phyloP scores from a whole-genome alignment of 345 rosid species.

The Rhizophora mangle region DNA sequence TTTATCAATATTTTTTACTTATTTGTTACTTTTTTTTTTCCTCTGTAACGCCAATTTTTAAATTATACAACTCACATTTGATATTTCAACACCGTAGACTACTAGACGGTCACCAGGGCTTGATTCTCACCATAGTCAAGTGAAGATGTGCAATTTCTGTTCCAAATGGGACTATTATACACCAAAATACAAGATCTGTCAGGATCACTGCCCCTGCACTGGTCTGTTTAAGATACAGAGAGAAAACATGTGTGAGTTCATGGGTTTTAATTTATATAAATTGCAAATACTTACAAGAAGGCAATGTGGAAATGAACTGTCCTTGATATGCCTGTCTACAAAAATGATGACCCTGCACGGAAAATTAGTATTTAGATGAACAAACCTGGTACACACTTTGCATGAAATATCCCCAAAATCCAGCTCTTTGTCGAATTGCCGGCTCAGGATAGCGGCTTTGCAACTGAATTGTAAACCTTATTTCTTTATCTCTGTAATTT shows the following conservation, averaged over 20 bases:
- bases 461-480: slow-evolving; percentile 32
- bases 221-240: slow-evolving; percentile 35
- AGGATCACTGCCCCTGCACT: slow-evolving; percentile 76
- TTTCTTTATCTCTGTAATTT: slow-evolving; percentile 18
- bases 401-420: slow-evolving; percentile 78
- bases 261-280: no score
- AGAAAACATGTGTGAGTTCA: no score
- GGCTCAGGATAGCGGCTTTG: slow-evolving; percentile 42
- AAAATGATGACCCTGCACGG: no score
- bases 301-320: no score
- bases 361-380: neutral
- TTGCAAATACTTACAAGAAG: no score
- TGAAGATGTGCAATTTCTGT: slow-evolving; percentile 51
- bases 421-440: slow-evolving; percentile 40
- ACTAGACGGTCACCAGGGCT: neutral
- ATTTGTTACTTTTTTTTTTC: no score
- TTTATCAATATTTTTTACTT: no score
- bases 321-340: no score
- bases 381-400: slow-evolving; percentile 67
- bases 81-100: neutral
- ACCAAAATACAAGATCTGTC: slow-evolving; percentile 77
- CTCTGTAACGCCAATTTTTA: no score
- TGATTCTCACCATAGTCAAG: slow-evolving; percentile 52
- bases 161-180: slow-evolving; percentile 61
- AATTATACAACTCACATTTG: no score